Conservation (phyloP, 2,329 filamentous ascomycete species). For the Hymenoscyphus occultus region DNA sequence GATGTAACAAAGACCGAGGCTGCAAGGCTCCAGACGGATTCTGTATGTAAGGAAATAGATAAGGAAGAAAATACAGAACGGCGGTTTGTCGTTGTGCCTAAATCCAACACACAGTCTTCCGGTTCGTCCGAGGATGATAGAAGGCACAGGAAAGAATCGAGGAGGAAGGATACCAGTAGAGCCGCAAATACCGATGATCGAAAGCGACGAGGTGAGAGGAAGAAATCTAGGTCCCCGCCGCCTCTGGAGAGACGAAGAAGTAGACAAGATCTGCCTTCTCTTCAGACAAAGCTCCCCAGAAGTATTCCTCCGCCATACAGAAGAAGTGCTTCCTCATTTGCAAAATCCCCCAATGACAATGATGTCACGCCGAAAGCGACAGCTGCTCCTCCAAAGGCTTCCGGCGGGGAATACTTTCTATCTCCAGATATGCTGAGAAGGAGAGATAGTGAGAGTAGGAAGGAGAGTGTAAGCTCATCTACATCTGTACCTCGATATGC, state of each 20-base stretch:
- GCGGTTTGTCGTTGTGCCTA: conserved; percentile 59
- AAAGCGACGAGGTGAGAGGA: conserved; percentile 12
- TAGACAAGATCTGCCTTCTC: conserved; percentile 34
- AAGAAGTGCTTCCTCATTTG: conserved; percentile 33
- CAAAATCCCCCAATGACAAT: conserved; percentile 21
- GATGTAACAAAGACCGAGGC: conserved; percentile 37
- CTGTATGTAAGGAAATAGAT: conserved; percentile 20
- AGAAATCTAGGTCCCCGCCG: conserved; percentile 13
- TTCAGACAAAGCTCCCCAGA: conserved; percentile 35
- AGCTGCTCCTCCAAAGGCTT: conserved; percentile 26
- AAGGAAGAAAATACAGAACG: conserved; percentile 45
- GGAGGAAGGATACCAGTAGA: conserved; percentile 9
- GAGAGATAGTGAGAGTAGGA: conserved; percentile 16
- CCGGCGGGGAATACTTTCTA: conserved; percentile 41
- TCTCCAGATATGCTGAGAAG: conserved; percentile 45
- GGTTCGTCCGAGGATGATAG: conserved; percentile 27
- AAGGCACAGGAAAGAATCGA: conserved; percentile 9
- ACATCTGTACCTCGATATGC: conserved; percentile 34
- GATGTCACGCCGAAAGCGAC: conserved; percentile 35
- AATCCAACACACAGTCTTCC: conserved; percentile 21
- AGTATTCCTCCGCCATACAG: conserved; percentile 33
- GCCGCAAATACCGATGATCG: background rate
- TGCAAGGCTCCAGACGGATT: conserved; percentile 28
- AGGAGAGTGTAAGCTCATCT: conserved; percentile 23
- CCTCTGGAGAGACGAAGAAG: conserved; percentile 28